Conservation (phyloP, 2,329 filamentous ascomycete species). For the Hypoxylon sp. region DNA sequence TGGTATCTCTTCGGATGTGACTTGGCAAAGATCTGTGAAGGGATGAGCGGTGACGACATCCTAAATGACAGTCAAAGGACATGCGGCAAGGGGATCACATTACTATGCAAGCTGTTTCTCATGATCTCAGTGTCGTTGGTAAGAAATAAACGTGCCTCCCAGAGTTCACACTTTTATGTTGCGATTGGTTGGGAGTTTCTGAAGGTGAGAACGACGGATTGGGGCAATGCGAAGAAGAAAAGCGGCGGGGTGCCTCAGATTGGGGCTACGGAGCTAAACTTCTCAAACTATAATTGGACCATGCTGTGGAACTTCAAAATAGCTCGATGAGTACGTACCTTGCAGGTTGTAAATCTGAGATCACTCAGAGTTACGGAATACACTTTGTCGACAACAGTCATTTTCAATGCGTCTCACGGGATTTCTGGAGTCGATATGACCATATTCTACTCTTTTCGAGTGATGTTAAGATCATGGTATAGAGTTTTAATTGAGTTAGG, state of each 20-base stretch:
- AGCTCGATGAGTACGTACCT: not conserved
- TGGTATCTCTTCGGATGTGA: constrained; percentile 12
- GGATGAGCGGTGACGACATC: constrained; percentile 2
- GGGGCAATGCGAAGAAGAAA: constrained; percentile 15
- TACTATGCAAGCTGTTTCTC: constrained; percentile 6
- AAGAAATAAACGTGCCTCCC: constrained; percentile 17
- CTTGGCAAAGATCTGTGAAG: constrained; percentile 17
- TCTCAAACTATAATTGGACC: not conserved
- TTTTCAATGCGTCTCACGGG: not conserved
- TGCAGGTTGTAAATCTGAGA: not conserved
- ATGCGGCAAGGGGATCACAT: constrained; percentile 10
- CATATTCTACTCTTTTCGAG: not conserved
- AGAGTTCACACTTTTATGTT: constrained; percentile 2
- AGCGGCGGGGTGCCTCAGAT: not conserved
- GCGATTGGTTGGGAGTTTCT: constrained; percentile 7
- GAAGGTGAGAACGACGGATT: constrained; percentile 2
- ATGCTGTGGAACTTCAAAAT: not conserved
- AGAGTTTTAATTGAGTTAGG: not conserved
- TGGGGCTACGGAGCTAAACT: not conserved
- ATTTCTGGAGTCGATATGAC: not conserved
- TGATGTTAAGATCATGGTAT: constrained; percentile 6
- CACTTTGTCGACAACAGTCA: not conserved
- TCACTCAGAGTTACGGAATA: not conserved
- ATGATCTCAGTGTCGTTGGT: constrained; percentile 15
- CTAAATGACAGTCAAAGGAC: constrained; percentile 1